Conservation (phyloP, 2,329 filamentous ascomycete genomes). For the Incumbomyces lentus region DNA sequence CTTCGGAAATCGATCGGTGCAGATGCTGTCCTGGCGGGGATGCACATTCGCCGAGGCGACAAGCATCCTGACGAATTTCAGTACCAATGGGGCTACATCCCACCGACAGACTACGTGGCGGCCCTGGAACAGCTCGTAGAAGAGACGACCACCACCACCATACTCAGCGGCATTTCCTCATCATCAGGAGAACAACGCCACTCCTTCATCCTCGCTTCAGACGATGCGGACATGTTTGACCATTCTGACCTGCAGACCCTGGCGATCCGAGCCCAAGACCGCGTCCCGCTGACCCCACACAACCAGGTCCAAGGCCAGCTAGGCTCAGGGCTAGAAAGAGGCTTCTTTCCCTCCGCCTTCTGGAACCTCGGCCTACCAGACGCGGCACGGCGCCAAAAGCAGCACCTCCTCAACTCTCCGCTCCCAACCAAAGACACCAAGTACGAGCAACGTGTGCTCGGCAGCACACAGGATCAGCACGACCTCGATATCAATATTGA, state of each 20-base stretch:
- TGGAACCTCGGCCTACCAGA: slow-evolving; percentile 58
- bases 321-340: slow-evolving; percentile 78
- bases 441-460: slow-evolving; percentile 1
- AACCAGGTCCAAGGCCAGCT: slow-evolving; percentile 37
- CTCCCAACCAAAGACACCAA: slow-evolving; percentile 11
- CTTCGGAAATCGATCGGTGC: slow-evolving; percentile 39
- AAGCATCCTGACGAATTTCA: slow-evolving; percentile 66
- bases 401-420: slow-evolving; percentile 7
- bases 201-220: slow-evolving; percentile 56
- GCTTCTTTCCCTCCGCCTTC: slow-evolving; percentile 73
- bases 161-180: slow-evolving; percentile 9
- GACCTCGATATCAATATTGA: background rate
- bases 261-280: slow-evolving; percentile 57
- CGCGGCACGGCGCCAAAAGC: slow-evolving; percentile 24
- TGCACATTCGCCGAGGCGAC: slow-evolving; percentile 75
- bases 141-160: slow-evolving; percentile 34
- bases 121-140: slow-evolving; percentile 43
- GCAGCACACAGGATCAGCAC: background rate
- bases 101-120: slow-evolving; percentile 56
- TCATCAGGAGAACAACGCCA: slow-evolving; percentile 11
- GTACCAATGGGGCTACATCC: slow-evolving; percentile 68
- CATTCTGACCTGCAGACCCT: slow-evolving; percentile 44
- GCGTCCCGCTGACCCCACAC: slow-evolving; percentile 69
- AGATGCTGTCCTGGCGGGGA: slow-evolving; percentile 51
- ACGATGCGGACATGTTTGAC: slow-evolving; percentile 66